A percentile compares a stretch with the other conserved stretches of the same genome.
These are phyloP conservation scores for Colletotrichum sp. DNA, from an alignment of 2,329 filamentous ascomycete species.

Conservation along the genomic window DNA sequence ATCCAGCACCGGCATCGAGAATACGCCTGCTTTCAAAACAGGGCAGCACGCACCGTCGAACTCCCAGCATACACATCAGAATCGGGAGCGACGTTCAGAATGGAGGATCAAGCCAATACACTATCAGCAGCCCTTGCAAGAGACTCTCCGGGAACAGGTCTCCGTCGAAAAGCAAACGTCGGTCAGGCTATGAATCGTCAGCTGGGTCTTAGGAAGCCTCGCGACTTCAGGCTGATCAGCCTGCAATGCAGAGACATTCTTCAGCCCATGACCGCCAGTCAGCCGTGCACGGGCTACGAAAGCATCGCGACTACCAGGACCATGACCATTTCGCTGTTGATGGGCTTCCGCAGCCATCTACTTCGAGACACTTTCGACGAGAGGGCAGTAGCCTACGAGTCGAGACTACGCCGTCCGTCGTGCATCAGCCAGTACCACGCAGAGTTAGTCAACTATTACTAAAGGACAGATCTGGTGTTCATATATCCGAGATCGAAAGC, in stretches of 20 bases:
- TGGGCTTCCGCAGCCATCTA: not conserved
- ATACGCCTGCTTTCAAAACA: not conserved
- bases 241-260: not conserved
- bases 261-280: not conserved
- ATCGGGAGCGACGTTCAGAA: constrained; percentile 18
- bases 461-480: not conserved
- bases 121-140: not conserved
- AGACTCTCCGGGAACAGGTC: not conserved
- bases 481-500: not conserved
- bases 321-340: not conserved
- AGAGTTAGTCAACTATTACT: constrained; percentile 11
- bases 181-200: not conserved
- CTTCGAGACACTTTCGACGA: not conserved
- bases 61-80: constrained; percentile 3
- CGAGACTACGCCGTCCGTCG: not conserved
- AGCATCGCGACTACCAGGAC: not conserved
- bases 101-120: not conserved
- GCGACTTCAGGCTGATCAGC: not conserved
- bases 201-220: not conserved
- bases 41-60: not conserved
- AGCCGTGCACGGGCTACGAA: not conserved
- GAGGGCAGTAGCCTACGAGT: not conserved
- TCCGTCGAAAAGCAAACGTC: not conserved
- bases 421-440: constrained; percentile 18
- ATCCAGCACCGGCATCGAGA: not conserved